Base-by-base conservation (phyloP, 805 yeast genomes). In the Kodamaea neixiangensis region DNA sequence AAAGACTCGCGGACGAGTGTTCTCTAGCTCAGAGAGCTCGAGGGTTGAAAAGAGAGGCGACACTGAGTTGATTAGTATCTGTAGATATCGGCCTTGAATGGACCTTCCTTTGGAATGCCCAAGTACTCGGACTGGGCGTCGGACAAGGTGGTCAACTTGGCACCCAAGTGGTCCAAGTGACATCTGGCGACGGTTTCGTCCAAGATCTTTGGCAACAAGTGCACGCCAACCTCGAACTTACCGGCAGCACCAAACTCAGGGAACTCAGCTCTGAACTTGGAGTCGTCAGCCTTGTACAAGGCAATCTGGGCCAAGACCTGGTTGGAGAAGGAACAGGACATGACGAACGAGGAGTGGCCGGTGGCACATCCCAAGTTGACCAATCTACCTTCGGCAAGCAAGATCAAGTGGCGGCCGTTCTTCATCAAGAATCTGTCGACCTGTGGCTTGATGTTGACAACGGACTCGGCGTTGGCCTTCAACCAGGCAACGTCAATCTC, bases 341-440 rank as follows among this genome's bases (percentile, higher is more conserved):
- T 93, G 70, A 93, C 99, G 72, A 93, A 93, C 39, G 97, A 90
- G 47, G 98, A 88, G 84, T 93, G 99, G 73, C 99, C 99, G 68
- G 98, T 93, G 73, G 98, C 99, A 82, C 98, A 94, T 68, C 99
- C 99, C 73, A 93, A 83, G 91, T 93, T 93, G 73, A 93, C 98
- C 69, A 93, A 87, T 82, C 99, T 91, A 80, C 99, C 99, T 78
- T 92, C 97, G 62, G 99, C 99, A 68, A 93, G 87, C 72, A 93
- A 82, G 79, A 93, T 91, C 71, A 93, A 71, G 82, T 93, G 98
- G 72, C 87, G 89, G 70, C 98, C 98, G 68, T 80, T 80, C 71
- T 82, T 77, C 79, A 93, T 78, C 74, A 89, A 80, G 86, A 76
- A 93, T 81, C 99, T 89, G 87, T 93, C 99, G 69, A 93, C 99